Conservation (phyloP, 2,329 filamentous ascomycete genomes). For the Pseudocercospora ulei region DNA sequence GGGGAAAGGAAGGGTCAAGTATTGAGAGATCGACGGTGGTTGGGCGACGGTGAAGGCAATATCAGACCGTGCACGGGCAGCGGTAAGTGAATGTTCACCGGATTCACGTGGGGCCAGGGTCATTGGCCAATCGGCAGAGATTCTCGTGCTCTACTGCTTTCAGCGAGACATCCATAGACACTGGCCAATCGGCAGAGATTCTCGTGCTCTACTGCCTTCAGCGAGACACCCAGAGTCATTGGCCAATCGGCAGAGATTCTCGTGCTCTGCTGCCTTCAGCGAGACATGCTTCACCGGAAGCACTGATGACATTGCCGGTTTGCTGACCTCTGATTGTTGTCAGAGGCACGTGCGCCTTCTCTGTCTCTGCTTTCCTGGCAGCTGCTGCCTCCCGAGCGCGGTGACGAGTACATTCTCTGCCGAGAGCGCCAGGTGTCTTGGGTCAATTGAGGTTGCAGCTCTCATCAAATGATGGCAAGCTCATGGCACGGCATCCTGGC, state of each 20-base stretch:
- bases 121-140: neutral
- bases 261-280: constrained; percentile 8
- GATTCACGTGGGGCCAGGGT: neutral
- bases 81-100: no score
- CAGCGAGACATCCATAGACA: neutral
- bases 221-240: neutral
- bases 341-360: constrained; percentile 4
- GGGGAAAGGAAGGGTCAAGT: no score
- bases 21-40: no score
- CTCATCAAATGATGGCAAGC: no score
- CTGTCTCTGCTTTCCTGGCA: constrained; percentile 7
- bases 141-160: neutral
- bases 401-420: constrained; percentile 13
- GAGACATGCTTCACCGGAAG: constrained; percentile 5
- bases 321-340: constrained; percentile 5
- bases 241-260: constrained; percentile 1
- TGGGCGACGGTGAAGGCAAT: no score
- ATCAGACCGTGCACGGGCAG: no score
- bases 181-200: neutral
- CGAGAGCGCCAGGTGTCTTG: constrained; percentile 19
- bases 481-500: no score
- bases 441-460: no score
- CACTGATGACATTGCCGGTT: constrained; percentile 2
- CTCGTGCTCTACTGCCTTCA: neutral
- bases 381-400: constrained; percentile 12